Percentiles rank a stretch among this genome's conserved stretches.
phyloP scores from a whole-genome alignment of 78 protist genomes.

The Dictyostelium citrinum region DNA sequence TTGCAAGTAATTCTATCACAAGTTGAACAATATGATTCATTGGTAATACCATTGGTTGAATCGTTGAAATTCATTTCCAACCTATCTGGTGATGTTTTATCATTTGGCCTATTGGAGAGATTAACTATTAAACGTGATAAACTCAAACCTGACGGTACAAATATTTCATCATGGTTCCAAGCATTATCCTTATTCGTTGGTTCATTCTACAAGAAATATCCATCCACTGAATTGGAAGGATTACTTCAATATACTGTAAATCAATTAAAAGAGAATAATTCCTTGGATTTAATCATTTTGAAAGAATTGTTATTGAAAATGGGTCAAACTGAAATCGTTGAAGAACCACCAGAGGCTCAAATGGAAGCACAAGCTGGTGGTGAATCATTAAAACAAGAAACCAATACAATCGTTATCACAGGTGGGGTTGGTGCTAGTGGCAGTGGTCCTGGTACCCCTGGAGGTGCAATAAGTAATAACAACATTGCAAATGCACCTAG shows the following conservation, averaged over 20 bases:
- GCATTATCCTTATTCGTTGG: constrained; percentile 67
- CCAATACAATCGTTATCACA: neutral
- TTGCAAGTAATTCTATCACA: constrained; percentile 40
- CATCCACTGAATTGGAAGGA: constrained; percentile 54
- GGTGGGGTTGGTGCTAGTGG: neutral
- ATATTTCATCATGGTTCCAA: constrained; percentile 79
- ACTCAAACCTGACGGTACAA: constrained; percentile 81
- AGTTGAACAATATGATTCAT: constrained; percentile 72
- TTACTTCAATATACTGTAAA: constrained; percentile 28
- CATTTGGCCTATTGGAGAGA: constrained; percentile 20
- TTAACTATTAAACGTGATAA: constrained; percentile 12
- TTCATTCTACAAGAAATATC: constrained; percentile 63
- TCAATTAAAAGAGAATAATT: constrained; percentile 44
- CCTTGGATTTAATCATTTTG: constrained; percentile 56
- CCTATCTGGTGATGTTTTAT: constrained; percentile 51
- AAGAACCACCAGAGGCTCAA: constrained; percentile 60
- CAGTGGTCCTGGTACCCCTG: neutral
- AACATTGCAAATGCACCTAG: neutral
- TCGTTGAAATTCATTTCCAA: constrained; percentile 45
- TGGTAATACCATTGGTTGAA: constrained; percentile 73
- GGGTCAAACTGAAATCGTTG: constrained; percentile 67
- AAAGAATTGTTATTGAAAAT: constrained; percentile 63
- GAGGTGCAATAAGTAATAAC: neutral
- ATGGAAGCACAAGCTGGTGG: constrained; percentile 85
- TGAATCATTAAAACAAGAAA: constrained; percentile 59